phyloP scores from a whole-genome alignment of 441 rosid species.

The Metrosideros polymorpha region DNA sequence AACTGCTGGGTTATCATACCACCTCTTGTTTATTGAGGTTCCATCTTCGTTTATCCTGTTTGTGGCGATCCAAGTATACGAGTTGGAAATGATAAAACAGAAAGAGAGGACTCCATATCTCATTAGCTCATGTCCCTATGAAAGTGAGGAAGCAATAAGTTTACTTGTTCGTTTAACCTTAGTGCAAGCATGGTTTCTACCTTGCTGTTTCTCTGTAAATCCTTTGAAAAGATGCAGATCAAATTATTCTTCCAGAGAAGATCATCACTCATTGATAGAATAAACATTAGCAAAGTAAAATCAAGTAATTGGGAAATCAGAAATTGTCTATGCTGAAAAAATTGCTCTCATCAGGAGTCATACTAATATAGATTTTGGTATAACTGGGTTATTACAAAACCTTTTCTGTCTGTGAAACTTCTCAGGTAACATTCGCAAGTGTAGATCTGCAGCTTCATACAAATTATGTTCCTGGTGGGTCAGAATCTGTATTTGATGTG shows the following conservation, averaged over 20 bases:
- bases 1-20: neutral
- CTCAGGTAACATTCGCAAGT: constrained; percentile 61
- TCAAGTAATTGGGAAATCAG: neutral
- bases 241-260: neutral
- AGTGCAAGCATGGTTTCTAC: neutral
- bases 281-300: neutral
- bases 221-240: neutral
- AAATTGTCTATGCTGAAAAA: neutral
- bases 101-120: neutral
- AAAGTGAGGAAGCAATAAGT: too few relatives aligned
- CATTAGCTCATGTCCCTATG: too few relatives aligned
- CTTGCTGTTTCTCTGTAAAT: neutral
- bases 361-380: neutral
- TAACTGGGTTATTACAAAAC: neutral
- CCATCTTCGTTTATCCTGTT: neutral
- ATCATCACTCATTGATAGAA: neutral
- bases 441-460: constrained; percentile 79
- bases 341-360: neutral
- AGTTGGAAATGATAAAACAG: neutral
- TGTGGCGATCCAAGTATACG: neutral
- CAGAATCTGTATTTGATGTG: constrained; percentile 67
- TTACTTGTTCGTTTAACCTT: too few relatives aligned
- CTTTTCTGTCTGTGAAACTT: neutral
- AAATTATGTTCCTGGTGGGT: constrained; percentile 52
- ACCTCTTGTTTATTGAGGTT: neutral